phyloP scores from a whole-genome alignment of 116 monocot species.

The Dioscorea cayenensis region DNA sequence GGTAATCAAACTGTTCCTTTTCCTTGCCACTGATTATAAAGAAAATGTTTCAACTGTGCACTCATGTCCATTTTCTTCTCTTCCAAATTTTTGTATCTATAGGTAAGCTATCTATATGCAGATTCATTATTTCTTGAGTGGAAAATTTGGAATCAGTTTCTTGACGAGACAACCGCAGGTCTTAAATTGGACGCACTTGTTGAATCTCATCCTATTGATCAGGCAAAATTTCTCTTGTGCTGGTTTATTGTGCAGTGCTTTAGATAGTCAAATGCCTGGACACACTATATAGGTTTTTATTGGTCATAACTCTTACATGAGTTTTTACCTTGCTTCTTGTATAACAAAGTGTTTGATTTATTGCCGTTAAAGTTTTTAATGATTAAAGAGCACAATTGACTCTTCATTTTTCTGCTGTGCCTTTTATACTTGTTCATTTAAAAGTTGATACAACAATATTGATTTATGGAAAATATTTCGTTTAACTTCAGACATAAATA shows the following conservation, averaged over 20 bases:
- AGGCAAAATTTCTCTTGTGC: constrained; percentile 36
- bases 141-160: constrained; percentile 93
- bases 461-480: too few species aligned
- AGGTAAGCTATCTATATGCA: constrained; percentile 89
- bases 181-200: constrained; percentile 87
- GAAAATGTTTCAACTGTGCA: background rate
- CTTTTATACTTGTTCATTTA: too few species aligned
- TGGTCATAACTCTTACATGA: too few species aligned
- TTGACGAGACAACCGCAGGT: constrained; percentile 66
- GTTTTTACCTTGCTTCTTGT: too few species aligned
- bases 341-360: too few species aligned
- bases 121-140: constrained; percentile 67
- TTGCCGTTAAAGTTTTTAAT: too few species aligned
- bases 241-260: background rate
- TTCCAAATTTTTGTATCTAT: constrained; percentile 6
- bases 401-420: too few species aligned
- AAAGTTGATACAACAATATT: too few species aligned
- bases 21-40: background rate
- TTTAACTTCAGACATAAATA: constrained; percentile 61
- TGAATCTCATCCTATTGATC: constrained; percentile 85
- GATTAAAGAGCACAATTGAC: too few species aligned
- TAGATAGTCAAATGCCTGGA: too few species aligned
- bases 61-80: background rate
- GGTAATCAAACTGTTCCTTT: constrained; percentile 4
- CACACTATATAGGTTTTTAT: too few species aligned